These are phyloP conservation scores for Podaxis sp. DNA, from an alignment of 768 basidiomycete genomes.

Conservation along the genomic window DNA sequence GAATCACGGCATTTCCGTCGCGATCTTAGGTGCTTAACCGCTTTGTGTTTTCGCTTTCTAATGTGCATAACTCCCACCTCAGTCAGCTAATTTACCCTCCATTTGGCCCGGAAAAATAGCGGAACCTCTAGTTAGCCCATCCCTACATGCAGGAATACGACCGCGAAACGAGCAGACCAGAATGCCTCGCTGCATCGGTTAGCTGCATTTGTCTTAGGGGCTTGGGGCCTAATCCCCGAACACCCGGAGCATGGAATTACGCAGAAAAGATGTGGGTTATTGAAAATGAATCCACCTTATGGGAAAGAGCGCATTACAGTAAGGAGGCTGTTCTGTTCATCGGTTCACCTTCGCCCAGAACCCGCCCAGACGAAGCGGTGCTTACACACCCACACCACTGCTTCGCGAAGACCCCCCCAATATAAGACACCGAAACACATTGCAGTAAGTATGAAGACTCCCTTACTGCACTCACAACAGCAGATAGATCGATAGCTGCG, in stretches of 20 bases:
- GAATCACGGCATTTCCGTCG: neutral
- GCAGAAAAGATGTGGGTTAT: no score
- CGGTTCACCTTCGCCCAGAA: no score
- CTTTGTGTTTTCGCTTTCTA: neutral
- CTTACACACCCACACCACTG: neutral
- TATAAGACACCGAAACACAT: neutral
- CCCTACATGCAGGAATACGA: neutral
- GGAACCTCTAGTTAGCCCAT: neutral
- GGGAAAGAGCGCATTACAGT: no score
- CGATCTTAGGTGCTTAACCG: neutral
- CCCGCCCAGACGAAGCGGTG: no score
- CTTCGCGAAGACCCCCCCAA: neutral
- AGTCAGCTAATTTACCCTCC: neutral
- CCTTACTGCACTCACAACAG: neutral
- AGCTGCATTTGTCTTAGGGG: neutral
- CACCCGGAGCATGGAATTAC: no score
- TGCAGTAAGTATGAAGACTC: neutral
- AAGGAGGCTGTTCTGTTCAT: no score
- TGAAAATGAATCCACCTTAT: no score
- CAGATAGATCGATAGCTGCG: neutral
- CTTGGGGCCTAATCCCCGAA: no score
- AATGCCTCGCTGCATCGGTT: neutral
- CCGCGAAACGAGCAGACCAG: neutral
- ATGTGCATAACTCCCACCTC: neutral
- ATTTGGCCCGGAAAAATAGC: neutral